Conservation (phyloP, 768 basidiomycete species). For the Mycena rosella region DNA sequence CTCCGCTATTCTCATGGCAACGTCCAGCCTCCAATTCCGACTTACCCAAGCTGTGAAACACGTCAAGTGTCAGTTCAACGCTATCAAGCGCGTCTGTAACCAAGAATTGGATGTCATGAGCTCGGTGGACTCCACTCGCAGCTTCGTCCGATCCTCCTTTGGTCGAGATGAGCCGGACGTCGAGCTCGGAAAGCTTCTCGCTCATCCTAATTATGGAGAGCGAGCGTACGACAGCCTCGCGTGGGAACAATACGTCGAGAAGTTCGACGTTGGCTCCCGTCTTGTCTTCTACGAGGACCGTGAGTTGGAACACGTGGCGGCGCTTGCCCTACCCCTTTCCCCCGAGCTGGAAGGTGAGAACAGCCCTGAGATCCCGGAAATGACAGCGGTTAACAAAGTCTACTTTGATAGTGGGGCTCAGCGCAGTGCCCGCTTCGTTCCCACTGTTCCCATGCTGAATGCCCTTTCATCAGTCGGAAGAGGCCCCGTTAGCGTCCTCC, state of each 20-base stretch:
- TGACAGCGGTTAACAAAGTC: too few species aligned
- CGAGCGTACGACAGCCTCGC: too few species aligned
- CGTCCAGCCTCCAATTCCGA: neutral
- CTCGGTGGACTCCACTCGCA: slow-evolving; percentile 2
- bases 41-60: neutral
- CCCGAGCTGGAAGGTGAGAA: neutral
- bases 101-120: neutral
- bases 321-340: neutral
- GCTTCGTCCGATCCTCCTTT: slow-evolving; percentile 6
- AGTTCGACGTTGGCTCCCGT: too few species aligned
- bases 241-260: neutral
- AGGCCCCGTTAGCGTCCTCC: neutral
- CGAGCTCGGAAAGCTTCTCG: slow-evolving; percentile 1
- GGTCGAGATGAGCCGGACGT: neutral
- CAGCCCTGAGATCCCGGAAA: too few species aligned
- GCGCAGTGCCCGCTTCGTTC: neutral
- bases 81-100: neutral
- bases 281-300: neutral
- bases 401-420: too few species aligned
- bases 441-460: neutral
- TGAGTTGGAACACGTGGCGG: too few species aligned
- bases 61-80: neutral
- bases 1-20: neutral
- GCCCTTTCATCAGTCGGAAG: neutral
- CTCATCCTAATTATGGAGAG: neutral